phyloP scores from a whole-genome alignment of 148 eudicot genomes.

The Vaccinium macrocarpon region DNA sequence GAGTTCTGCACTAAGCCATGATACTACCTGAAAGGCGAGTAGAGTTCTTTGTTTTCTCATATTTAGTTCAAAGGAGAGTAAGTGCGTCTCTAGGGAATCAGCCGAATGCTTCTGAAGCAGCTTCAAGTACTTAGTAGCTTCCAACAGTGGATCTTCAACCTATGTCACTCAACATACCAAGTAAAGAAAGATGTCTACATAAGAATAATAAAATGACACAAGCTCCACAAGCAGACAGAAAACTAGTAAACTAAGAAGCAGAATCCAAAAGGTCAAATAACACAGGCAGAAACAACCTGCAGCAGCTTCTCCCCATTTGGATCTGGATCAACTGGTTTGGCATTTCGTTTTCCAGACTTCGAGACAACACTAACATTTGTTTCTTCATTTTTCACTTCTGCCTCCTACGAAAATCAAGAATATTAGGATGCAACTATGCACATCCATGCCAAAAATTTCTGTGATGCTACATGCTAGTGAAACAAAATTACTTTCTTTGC shows the following conservation, averaged over 20 bases:
- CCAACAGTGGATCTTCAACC: conserved; percentile 91
- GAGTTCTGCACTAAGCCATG: conserved; percentile 11
- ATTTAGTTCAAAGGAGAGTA: conserved; percentile 84
- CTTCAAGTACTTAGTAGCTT: conserved; percentile 90
- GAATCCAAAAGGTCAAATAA: neutral
- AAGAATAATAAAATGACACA: neutral
- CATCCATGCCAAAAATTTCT: conserved; percentile 11
- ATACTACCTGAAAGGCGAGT: conserved; percentile 83
- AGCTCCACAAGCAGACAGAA: neutral
- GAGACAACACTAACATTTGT: conserved; percentile 55
- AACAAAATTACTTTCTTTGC: conserved; percentile 75
- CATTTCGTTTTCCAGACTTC: conserved; percentile 72
- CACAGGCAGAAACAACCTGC: conserved; percentile 48
- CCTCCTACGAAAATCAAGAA: conserved; percentile 57
- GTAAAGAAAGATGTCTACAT: neutral
- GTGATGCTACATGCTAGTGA: neutral
- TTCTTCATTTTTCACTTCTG: conserved; percentile 89
- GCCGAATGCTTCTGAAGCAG: conserved; percentile 87
- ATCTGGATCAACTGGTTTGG: conserved; percentile 86
- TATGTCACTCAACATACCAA: conserved; percentile 25
- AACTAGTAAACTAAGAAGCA: neutral
- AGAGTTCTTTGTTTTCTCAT: conserved; percentile 85
- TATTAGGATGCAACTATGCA: conserved; percentile 12
- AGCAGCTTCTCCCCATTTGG: conserved; percentile 86
- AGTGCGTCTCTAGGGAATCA: conserved; percentile 79